Evolutionary conservation across 2,329 filamentous ascomycete genomes (phyloP), one percentile per base, ranked within the genome.

Genomic region (Aureobasidium sp.): DNA sequence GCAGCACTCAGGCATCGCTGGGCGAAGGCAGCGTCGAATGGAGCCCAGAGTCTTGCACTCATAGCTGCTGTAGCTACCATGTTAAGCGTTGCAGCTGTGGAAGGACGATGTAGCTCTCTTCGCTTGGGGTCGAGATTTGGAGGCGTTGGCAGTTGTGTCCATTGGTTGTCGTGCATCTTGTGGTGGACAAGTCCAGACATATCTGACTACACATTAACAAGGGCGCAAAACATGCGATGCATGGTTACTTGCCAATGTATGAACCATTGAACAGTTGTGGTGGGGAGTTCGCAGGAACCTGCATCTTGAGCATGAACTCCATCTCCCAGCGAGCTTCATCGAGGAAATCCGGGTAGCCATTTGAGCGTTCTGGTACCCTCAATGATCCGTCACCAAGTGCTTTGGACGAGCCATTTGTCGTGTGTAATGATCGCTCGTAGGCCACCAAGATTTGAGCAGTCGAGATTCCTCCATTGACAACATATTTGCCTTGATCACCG

Each of bases 291-390:
- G 29, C 23, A 23, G 61, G 61, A 33, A 62, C 57, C n/a, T 62
- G 61, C 61, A 62, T 62, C 42, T 57, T 61, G 6, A 62, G 55
- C 38, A 62, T 55, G 15, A 61, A 62, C 1, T 33, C 25, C 57
- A 62, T 53, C 23, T 62, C 61, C 61, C 61, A 62, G 13, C 61
- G 61, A 17, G 61, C 61, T 50, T 62, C 61, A 38, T 62, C 61
- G 13, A 62, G 61, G n/a, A 54, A 45, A 25, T 62, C 61, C 6
- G 61, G 61, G 23, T 54, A 53, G 7, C 57, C 57, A 25, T 62
- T 62, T 4, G 27, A 35, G 6, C 61, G 47, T 31, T 62, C 61
- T 15, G 61, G 61, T 15, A 62, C 57, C 15, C 61, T 60, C 25
- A 62, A 23, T 13, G 57, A 62, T 9, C 61, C 61, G 23, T 62